These are phyloP conservation scores for Phytopythium litorale DNA, from an alignment of 352 stramenopile species.

Conservation along the genomic window DNA sequence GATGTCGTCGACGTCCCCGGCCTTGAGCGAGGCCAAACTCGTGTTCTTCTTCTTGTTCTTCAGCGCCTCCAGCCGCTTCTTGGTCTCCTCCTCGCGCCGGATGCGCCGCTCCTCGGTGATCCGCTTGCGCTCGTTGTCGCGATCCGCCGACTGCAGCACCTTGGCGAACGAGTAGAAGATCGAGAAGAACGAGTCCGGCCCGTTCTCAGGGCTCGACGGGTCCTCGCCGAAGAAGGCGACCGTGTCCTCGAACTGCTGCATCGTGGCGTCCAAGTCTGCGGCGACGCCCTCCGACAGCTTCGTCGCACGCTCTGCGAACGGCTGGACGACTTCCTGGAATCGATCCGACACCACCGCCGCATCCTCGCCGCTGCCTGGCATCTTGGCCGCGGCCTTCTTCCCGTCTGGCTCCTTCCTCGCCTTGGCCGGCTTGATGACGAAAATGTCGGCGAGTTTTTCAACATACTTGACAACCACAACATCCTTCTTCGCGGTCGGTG, in stretches of 20 bases:
- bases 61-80: conserved; percentile 60
- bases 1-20: conserved; percentile 79
- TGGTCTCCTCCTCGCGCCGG: conserved; percentile 67
- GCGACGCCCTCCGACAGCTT: conserved; percentile 50
- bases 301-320: conserved; percentile 68
- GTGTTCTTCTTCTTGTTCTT: conserved; percentile 78
- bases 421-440: conserved; percentile 78
- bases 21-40: conserved; percentile 66
- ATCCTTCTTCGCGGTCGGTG: conserved; percentile 29
- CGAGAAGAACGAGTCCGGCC: conserved; percentile 78
- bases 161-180: conserved; percentile 87
- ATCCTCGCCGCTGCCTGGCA: conserved; percentile 8
- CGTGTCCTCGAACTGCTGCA: conserved; percentile 62
- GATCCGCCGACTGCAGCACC: conserved; percentile 71
- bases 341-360: conserved; percentile 48
- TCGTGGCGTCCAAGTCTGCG: conserved; percentile 52
- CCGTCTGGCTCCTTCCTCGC: conserved; percentile 39
- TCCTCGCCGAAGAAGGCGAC: conserved; percentile 76
- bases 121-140: conserved; percentile 82
- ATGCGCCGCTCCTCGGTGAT: conserved; percentile 75
- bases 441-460: conserved; percentile 62
- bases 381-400: conserved; percentile 45
- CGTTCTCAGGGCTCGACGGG: conserved; percentile 55
- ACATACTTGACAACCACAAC: conserved; percentile 62
- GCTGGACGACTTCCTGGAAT: conserved; percentile 73